Conservation (phyloP, 768 basidiomycete species). For the Chiua virens region DNA sequence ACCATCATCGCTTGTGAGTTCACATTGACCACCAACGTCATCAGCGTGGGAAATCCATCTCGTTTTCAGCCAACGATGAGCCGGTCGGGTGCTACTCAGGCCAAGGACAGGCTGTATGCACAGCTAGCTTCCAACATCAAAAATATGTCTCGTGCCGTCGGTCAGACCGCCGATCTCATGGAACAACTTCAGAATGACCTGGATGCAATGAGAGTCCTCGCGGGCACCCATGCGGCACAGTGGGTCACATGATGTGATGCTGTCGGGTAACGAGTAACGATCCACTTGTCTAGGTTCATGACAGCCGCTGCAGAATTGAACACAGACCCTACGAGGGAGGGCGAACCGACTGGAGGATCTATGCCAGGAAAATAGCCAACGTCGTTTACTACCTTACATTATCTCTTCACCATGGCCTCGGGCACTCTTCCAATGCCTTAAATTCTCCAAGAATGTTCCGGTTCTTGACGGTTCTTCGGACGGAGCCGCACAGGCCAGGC, state of each 20-base stretch:
- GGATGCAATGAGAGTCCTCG: constrained; percentile 75
- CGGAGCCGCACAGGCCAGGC: no score
- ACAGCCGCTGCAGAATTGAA: constrained; percentile 46
- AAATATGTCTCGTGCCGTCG: constrained; percentile 64
- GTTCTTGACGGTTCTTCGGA: no score
- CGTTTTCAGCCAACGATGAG: constrained; percentile 12
- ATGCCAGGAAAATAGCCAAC: constrained; percentile 9
- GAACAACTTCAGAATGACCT: constrained; percentile 75
- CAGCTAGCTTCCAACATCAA: constrained; percentile 71
- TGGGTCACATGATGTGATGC: constrained; percentile 36
- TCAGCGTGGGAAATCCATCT: constrained; percentile 10
- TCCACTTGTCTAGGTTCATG: constrained; percentile 43
- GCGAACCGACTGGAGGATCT: constrained; percentile 1
- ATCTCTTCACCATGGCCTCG: no score
- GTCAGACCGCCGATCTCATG: constrained; percentile 74
- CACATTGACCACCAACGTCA: not conserved
- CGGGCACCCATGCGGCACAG: constrained; percentile 81
- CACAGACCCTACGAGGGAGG: constrained; percentile 27
- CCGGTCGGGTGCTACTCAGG: constrained; percentile 58
- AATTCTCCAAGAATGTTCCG: no score
- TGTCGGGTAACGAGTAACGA: not conserved
- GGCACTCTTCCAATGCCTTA: no score
- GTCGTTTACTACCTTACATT: no score
- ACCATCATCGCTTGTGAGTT: no score
- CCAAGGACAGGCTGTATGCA: constrained; percentile 78